Conservation (phyloP, 1,284 basidiomycete genomes). For the Trichosporon sp. region DNA sequence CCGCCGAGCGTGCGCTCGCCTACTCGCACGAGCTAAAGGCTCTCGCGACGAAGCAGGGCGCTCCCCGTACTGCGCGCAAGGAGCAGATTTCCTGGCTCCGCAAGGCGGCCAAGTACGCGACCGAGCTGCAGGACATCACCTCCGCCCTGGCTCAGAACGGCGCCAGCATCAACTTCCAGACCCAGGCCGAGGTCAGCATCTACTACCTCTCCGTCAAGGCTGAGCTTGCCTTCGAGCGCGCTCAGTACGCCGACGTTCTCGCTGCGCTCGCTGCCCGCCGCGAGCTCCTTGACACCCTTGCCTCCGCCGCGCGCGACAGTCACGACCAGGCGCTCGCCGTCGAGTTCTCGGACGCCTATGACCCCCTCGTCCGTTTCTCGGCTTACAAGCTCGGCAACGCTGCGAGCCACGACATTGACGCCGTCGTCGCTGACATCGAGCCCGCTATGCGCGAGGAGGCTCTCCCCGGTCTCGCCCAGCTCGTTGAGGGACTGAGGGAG, state of each 20-base stretch:
- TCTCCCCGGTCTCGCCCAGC: constrained; percentile 41
- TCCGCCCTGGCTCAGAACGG: constrained; percentile 61
- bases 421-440: constrained; percentile 72
- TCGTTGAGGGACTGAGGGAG: constrained; percentile 42
- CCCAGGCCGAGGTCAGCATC: constrained; percentile 55
- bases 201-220: constrained; percentile 56
- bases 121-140: constrained; percentile 73
- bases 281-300: constrained; percentile 70
- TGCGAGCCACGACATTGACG: constrained; percentile 79
- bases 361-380: constrained; percentile 87
- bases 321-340: constrained; percentile 86
- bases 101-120: constrained; percentile 79
- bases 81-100: constrained; percentile 67
- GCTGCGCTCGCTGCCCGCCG: constrained; percentile 74
- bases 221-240: constrained; percentile 59
- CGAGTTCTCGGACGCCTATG: constrained; percentile 81
- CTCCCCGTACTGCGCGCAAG: constrained; percentile 33
- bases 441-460: constrained; percentile 64
- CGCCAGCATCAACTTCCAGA: constrained; percentile 37
- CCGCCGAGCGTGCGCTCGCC: constrained; percentile 89
- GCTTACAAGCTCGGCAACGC: constrained; percentile 74
- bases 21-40: constrained; percentile 78
- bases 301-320: constrained; percentile 63
- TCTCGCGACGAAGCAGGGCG: constrained; percentile 35
- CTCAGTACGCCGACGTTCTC: constrained; percentile 77